Evolutionary conservation across 495 filamentous ascomycete species (phyloP), one percentile per base, ranked within the genome.

Genomic region (Parathielavia appendiculata): DNA sequence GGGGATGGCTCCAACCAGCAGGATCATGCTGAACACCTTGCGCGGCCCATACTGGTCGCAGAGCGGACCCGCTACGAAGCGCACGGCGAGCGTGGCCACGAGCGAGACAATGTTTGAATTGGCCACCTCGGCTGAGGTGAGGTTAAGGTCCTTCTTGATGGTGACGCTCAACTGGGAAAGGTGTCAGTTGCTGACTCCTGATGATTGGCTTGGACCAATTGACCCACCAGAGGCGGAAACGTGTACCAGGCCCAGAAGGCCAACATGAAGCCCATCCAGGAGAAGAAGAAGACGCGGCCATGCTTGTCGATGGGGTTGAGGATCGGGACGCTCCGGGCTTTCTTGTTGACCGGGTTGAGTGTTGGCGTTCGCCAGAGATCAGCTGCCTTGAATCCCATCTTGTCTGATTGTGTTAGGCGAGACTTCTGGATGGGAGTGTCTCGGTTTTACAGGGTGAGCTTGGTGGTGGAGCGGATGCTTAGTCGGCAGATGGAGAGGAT

Each of bases 91-190:
- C 7, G 92, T 97, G 53, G 91, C 91, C 36, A 80, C 73, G 8
- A 97, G 78, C 5, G 90, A 92, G 54, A 95, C 81, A 57, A 96
- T 92, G 67, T 96, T 97, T 20, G 91, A 96, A 71, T 95, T 97
- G 56, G 87, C 82, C 51, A 97, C 76, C 61, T 97, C 79, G n/a
- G 70, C 66, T 22, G 83, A 77, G 10, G 79, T 84, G 66, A 96
- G 84, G 32, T 83, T 57, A 38, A 97, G 75, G 69, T 97, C 91
- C 64, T 82, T 75, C 67, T 83, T 83, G 71, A 95, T 92, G 5
- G 89, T 89, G 58, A 82, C 81, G 14, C 83, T 83, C 66, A 92
- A 79, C 86, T 58, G 35, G 2, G 26, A 30, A 30, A 30, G 26
- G n/a, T 22, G 38, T 1, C 5, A 8, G 39, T 59, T 48, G 54